Evolutionary conservation across 371 early-diverging fungal species (phyloP).

Genomic region (Zopfochytrium polystomum): DNA sequence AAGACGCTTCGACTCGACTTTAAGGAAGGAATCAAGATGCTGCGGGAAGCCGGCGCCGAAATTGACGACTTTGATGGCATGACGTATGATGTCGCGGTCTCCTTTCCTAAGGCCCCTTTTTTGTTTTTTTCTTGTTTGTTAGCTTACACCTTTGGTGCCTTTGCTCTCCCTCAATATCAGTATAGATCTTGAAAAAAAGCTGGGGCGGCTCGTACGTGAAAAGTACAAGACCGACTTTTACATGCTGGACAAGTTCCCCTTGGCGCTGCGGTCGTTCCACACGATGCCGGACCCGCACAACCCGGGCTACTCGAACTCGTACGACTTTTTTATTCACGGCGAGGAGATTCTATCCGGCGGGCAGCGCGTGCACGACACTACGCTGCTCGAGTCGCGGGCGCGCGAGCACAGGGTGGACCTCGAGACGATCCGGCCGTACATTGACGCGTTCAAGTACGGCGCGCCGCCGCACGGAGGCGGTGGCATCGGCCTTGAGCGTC

Average conservation of each 20-base stretch:
- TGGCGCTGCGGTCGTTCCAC: conserved; percentile 97
- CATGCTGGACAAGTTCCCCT: conserved; percentile 99
- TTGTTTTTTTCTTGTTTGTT: too few species aligned
- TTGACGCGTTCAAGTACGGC: conserved; percentile 98
- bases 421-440: conserved; percentile 85
- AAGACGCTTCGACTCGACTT: too few species aligned
- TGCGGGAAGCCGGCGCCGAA: conserved; percentile 88
- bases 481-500: conserved; percentile 97
- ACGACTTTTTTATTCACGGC: conserved; percentile 99
- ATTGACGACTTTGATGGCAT: conserved; percentile 94
- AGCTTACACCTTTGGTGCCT: too few species aligned
- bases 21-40: conserved; percentile 88
- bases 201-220: too few species aligned
- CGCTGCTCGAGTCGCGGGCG: conserved; percentile 78
- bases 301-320: conserved; percentile 97
- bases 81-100: too few species aligned
- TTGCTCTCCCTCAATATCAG: conserved; percentile 27
- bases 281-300: too few species aligned
- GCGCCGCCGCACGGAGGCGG: conserved; percentile 99
- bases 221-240: conserved; percentile 98
- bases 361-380: conserved; percentile 95
- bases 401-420: conserved; percentile 78
- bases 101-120: too few species aligned
- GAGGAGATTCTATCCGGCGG: too few species aligned
- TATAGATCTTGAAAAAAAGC: conserved; percentile 88